Percentiles rank a stretch among this genome's conserved stretches.
Evolutionary conservation across 331 rosid species (phyloP).

Genomic region (Quercus lobata): DNA sequence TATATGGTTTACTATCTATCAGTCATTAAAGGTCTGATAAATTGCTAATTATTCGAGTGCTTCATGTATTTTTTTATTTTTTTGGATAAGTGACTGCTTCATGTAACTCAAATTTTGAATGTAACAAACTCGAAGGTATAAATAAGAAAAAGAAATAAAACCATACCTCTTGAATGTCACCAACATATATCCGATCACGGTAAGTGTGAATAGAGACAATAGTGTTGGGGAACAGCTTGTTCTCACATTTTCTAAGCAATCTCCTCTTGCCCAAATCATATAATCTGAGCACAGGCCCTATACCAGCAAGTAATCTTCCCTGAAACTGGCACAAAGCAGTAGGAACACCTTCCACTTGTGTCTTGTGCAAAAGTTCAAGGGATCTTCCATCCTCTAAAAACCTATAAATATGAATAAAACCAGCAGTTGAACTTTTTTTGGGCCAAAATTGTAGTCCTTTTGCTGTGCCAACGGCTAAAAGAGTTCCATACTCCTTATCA

Average conservation of each 20-base stretch:
- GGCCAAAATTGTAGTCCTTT: conserved; percentile 92
- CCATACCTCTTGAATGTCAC: conserved; percentile 93
- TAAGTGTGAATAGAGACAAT: conserved; percentile 80
- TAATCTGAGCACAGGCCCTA: conserved; percentile 79
- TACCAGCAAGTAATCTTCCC: conserved; percentile 94
- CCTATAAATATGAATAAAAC: conserved; percentile 87
- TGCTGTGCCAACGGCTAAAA: conserved; percentile 93
- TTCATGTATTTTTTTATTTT: background rate
- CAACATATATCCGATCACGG: conserved; percentile 89
- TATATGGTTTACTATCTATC: background rate
- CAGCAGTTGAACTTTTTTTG: conserved; percentile 57
- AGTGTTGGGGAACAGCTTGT: conserved; percentile 84
- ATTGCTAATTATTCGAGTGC: background rate
- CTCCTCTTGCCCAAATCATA: conserved; percentile 90
- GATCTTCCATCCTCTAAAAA: conserved; percentile 89
- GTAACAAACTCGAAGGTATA: background rate
- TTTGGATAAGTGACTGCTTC: background rate
- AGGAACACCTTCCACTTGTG: conserved; percentile 96
- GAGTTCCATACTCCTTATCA: conserved; percentile 91
- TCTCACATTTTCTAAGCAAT: conserved; percentile 86
- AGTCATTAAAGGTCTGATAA: too few species aligned
- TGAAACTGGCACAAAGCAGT: conserved; percentile 90
- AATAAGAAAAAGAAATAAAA: background rate
- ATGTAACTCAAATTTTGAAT: background rate
- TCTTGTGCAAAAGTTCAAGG: conserved; percentile 90